Evolutionary conservation across 345 rosid species (phyloP).

Genomic region (Salix brachista): DNA sequence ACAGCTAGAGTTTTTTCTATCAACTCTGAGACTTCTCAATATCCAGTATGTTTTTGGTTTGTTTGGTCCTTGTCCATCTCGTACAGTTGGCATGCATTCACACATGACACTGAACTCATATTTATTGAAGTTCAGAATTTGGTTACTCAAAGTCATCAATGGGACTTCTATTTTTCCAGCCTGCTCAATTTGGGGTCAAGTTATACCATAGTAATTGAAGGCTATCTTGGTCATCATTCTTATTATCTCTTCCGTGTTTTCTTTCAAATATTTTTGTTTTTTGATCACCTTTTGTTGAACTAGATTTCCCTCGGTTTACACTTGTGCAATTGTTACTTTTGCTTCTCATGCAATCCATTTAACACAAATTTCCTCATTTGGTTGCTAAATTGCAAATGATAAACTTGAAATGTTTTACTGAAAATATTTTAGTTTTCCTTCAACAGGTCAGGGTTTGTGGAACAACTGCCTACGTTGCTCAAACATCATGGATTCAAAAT

Average conservation of each 20-base stretch:
- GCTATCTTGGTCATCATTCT: background rate
- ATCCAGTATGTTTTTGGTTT: background rate
- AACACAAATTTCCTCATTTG: background rate
- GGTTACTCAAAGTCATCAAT: background rate
- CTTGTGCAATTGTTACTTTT: background rate
- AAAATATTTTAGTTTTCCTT: background rate
- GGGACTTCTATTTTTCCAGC: background rate
- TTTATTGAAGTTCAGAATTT: background rate
- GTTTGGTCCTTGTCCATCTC: background rate
- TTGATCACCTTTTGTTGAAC: background rate
- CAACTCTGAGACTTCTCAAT: background rate
- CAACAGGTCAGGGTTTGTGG: constrained; percentile 75
- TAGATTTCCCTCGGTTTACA: background rate
- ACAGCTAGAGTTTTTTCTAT: background rate
- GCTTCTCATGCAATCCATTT: background rate
- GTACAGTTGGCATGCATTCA: background rate
- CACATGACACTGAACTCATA: background rate
- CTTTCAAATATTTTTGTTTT: background rate
- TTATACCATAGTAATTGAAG: background rate
- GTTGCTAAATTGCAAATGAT: background rate
- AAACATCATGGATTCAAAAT: constrained; percentile 90
- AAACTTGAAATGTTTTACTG: background rate
- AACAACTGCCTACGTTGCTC: constrained; percentile 84
- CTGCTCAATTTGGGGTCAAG: background rate
- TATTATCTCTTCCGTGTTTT: background rate